These are phyloP conservation scores for Paecilomyces niveus DNA, from an alignment of 2,329 filamentous ascomycete genomes.

Conservation along the genomic window DNA sequence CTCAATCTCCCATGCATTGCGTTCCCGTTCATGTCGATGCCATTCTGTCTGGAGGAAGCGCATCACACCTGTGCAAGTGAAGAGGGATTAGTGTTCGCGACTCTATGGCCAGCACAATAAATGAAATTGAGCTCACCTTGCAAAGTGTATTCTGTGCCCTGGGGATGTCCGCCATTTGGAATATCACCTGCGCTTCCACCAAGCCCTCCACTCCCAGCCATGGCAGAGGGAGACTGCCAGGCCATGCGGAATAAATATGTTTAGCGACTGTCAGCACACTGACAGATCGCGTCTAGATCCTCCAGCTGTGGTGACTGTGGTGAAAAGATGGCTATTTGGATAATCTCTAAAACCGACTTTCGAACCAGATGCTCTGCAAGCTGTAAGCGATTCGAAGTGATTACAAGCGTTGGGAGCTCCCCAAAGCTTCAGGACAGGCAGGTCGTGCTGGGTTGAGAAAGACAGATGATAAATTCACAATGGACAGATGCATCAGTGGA, in stretches of 20 bases:
- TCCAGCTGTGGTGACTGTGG: neutral
- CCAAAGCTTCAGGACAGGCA: neutral
- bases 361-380: neutral
- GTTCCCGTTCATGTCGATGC: constrained; percentile 95
- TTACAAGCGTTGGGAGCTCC: neutral
- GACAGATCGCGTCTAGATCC: neutral
- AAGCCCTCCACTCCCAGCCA: constrained; percentile 50
- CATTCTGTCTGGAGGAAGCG: constrained; percentile 98
- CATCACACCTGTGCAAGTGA: constrained; percentile 68
- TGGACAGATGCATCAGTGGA: neutral
- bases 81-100: neutral
- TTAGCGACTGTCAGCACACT: neutral
- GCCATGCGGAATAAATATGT: constrained; percentile 46
- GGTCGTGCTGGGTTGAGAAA: neutral
- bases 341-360: neutral
- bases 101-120: neutral
- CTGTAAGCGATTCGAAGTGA: neutral
- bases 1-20: constrained; percentile 98
- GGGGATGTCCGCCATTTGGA: constrained; percentile 42
- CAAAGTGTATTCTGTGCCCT: constrained; percentile 64
- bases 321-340: neutral
- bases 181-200: constrained; percentile 38
- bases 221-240: constrained; percentile 62
- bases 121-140: constrained; percentile 48
- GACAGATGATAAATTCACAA: neutral